Evolutionary conservation across 768 basidiomycete species (phyloP).

Genomic region (Tricholoma terreum): DNA sequence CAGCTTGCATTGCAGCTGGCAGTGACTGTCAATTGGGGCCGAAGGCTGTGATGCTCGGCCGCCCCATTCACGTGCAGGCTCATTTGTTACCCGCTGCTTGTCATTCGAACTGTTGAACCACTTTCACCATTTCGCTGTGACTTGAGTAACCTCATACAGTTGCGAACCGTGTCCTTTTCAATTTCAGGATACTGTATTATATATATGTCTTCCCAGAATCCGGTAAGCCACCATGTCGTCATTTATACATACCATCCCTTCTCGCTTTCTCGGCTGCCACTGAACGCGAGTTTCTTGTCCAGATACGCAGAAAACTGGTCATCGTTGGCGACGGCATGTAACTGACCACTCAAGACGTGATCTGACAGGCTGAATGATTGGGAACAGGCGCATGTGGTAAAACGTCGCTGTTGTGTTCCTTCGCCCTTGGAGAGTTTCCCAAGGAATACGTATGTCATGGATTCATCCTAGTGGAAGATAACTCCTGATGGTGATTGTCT

Average conservation of each 20-base stretch:
- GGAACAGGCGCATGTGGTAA: constrained; percentile 89
- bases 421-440: constrained; percentile 92
- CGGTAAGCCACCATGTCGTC: constrained; percentile 41
- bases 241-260: constrained; percentile 4
- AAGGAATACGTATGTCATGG: constrained; percentile 81
- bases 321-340: constrained; percentile 92
- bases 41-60: constrained; percentile 27
- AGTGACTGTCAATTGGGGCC: constrained; percentile 9
- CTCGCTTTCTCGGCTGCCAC: constrained; percentile 1
- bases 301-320: constrained; percentile 95
- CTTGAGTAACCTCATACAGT: constrained; percentile 7
- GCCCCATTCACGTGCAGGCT: constrained; percentile 14
- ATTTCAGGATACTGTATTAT: constrained; percentile 1
- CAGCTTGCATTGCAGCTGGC: not conserved
- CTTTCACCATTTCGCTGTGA: constrained; percentile 7
- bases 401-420: constrained; percentile 86
- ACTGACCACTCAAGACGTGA: constrained; percentile 10
- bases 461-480: constrained; percentile 2
- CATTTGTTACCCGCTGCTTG: not conserved
- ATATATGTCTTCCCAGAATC: constrained; percentile 51
- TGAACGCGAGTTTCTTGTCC: constrained; percentile 10
- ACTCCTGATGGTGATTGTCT: constrained; percentile 10
- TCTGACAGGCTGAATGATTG: constrained; percentile 18
- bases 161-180: constrained; percentile 21
- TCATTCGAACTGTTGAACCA: not conserved